Base-by-base conservation (phyloP, 2,329 filamentous ascomycete genomes). In the Orbilia ellipsospora region DNA sequence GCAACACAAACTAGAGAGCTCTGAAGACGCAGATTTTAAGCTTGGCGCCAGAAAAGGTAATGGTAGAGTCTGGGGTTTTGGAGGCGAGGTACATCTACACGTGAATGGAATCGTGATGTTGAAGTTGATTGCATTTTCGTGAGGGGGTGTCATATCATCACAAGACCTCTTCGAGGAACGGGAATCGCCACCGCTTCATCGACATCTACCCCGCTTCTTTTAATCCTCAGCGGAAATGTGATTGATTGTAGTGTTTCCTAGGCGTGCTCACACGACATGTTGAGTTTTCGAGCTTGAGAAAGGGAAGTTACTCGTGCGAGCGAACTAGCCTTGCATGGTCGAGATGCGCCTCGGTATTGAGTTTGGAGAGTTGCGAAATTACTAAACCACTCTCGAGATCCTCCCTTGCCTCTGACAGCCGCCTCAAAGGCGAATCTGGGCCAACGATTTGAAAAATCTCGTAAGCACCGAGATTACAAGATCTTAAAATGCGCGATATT, bases 191-290 rank as follows among this genome's bases (percentile, higher is more conserved):
- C 31, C 31, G 6, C 31, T 63, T 63, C 59, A 51, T 63, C 59
- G 42, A 63, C 26, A 40, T 50, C 8, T 50, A 20, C 18, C 45
- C 18, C 45, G 18, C 18, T 36, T 36, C 31, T 36, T 36, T 10
- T 7, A 36, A 36, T 36, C 31, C 10, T 36, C 31, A 48, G 20
- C 16, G 23, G 31, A 8, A 42, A 20, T 8, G 31, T 52, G 5
- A 52, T 36, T 36, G 31, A 10, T 36, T 36, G 10, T 4, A 36
- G 3, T 4, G 28, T 36, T 40, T 28, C 26, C 13, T 31, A 36
- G 61, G 45, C 18, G 18, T 66, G 70, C 70, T 74, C 63, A 74
- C 70, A 68, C 70, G 70, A 68, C 70, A 68, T 57, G 48, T 56
- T 18, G 36, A 10, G 31, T 2, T 36, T 36, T 10, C 5, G 54